Conservation (phyloP, 2,329 filamentous ascomycete genomes). For the Colletotrichum acutatum region DNA sequence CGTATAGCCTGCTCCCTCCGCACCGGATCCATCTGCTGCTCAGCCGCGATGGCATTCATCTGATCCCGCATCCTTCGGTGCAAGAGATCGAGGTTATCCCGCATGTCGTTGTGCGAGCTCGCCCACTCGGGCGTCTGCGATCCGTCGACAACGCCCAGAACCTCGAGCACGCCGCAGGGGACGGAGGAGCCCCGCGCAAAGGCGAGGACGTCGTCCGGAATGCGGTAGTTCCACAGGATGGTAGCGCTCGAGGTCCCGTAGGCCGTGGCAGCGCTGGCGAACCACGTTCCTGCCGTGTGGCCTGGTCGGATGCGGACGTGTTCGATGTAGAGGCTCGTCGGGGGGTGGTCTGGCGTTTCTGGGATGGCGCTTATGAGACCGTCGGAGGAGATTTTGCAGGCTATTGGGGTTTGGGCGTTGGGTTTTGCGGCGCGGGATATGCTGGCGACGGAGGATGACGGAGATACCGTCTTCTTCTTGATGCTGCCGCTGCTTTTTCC, state of each 20-base stretch:
- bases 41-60: conserved; percentile 53
- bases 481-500: not conserved
- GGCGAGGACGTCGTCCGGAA: conserved; percentile 61
- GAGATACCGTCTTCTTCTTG: conserved; percentile 35
- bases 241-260: conserved; percentile 65
- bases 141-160: conserved; percentile 61
- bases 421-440: conserved; percentile 44
- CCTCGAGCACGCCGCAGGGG: conserved; percentile 69
- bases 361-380: conserved; percentile 59
- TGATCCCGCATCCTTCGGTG: conserved; percentile 52
- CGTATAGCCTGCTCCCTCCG: conserved; percentile 53
- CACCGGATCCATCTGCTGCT: conserved; percentile 54
- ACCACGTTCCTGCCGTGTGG: conserved; percentile 61
- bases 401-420: conserved; percentile 47
- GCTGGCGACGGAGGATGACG: conserved; percentile 47
- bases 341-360: conserved; percentile 41
- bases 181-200: conserved; percentile 64
- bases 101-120: conserved; percentile 52
- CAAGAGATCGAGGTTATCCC: conserved; percentile 49
- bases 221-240: conserved; percentile 70
- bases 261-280: conserved; percentile 66
- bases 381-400: conserved; percentile 60
- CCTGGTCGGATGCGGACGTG: conserved; percentile 53
- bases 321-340: conserved; percentile 56
- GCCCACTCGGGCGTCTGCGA: conserved; percentile 66